Conservation (phyloP, 2,329 filamentous ascomycete genomes). For the Neofusicoccum parvum region DNA sequence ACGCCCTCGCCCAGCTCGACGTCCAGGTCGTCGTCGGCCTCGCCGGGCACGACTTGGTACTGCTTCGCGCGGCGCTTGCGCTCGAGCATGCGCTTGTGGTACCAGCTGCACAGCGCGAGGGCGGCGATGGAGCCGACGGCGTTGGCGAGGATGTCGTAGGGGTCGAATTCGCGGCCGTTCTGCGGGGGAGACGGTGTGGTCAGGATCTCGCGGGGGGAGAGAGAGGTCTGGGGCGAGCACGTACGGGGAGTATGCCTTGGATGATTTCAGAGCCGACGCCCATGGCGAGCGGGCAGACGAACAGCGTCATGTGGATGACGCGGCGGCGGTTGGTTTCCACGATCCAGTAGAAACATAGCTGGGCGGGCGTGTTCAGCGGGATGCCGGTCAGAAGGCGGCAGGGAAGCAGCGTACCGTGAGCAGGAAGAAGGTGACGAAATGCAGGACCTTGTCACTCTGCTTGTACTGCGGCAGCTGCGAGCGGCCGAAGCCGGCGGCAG, state of each 20-base stretch:
- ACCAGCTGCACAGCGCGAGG: constrained; percentile 79
- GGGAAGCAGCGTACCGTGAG: constrained; percentile 63
- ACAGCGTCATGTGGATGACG: constrained; percentile 77
- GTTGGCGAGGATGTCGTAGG: constrained; percentile 87
- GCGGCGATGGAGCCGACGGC: constrained; percentile 74
- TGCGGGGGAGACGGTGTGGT: constrained; percentile 21
- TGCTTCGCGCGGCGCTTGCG: constrained; percentile 77
- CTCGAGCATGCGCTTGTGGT: constrained; percentile 94
- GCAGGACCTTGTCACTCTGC: constrained; percentile 79
- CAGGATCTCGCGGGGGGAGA: too few relatives aligned
- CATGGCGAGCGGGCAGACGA: constrained; percentile 74
- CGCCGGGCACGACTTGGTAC: constrained; percentile 70
- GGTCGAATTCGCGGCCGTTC: constrained; percentile 64
- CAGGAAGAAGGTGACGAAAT: constrained; percentile 85
- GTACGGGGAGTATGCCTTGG: constrained; percentile 68
- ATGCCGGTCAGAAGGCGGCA: background rate
- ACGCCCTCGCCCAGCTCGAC: constrained; percentile 72
- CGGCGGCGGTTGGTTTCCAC: constrained; percentile 87
- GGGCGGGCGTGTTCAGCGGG: background rate
- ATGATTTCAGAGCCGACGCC: constrained; percentile 76
- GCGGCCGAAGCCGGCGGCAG: constrained; percentile 71
- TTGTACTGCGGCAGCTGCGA: constrained; percentile 64
- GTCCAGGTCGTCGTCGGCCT: constrained; percentile 52
- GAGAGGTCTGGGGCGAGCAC: constrained; percentile 46
- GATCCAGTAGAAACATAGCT: constrained; percentile 87